Evolutionary conservation across 352 stramenopile genomes (phyloP).

Genomic region (Phytopythium mirpurense): DNA sequence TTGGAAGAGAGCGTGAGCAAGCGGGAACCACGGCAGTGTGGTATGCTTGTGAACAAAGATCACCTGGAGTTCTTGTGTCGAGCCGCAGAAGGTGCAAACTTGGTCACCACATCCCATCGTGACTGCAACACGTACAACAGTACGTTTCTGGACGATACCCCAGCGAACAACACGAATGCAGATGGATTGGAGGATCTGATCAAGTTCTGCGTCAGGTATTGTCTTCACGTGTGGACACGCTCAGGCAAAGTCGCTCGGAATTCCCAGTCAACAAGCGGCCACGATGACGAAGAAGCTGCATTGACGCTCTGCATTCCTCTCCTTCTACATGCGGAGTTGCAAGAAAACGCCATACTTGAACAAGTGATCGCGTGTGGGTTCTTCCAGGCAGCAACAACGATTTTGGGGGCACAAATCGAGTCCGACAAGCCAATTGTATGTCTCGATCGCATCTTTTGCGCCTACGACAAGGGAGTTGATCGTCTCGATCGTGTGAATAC

Average conservation of each 20-base stretch:
- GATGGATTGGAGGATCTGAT: neutral
- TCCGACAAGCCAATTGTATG: neutral
- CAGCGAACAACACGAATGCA: neutral
- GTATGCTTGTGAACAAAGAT: constrained; percentile 10
- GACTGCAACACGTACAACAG: too few species aligned
- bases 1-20: neutral
- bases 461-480: neutral
- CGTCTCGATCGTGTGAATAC: neutral
- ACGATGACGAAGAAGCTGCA: neutral
- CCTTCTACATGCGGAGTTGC: neutral
- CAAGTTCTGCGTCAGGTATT: neutral
- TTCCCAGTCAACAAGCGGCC: neutral
- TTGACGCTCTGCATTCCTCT: neutral
- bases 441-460: neutral
- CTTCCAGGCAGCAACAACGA: neutral
- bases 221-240: neutral
- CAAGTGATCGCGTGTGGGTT: constrained; percentile 11
- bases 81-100: neutral
- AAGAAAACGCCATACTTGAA: neutral
- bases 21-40: neutral
- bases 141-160: too few species aligned
- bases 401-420: neutral
- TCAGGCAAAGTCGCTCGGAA: neutral
- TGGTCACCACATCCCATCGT: neutral
- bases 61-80: constrained; percentile 22